Evolutionary conservation across 768 basidiomycete species (phyloP).

Genomic region (Russula dissimulans): DNA sequence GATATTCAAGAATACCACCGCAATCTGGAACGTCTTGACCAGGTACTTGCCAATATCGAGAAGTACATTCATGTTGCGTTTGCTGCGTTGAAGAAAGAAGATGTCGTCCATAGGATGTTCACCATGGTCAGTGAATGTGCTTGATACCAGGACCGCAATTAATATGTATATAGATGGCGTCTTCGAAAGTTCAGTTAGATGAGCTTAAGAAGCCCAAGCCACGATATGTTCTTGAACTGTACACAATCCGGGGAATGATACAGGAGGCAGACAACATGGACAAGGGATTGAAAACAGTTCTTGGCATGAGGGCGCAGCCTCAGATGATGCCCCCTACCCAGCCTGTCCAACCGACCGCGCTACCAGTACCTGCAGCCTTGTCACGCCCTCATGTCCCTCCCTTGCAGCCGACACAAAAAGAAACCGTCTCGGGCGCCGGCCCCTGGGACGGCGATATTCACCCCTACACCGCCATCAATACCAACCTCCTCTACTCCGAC

Average conservation of each 20-base stretch:
- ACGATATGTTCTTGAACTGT: conserved; percentile 15
- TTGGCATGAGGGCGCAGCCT: not conserved
- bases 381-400: not conserved
- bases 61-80: conserved; percentile 3
- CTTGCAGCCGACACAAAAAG: not conserved
- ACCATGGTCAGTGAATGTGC: not conserved
- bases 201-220: conserved; percentile 9
- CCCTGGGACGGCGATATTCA: not conserved
- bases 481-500: conserved; percentile 11
- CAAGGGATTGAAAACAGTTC: conserved; percentile 1
- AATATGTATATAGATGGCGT: conserved; percentile 3
- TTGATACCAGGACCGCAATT: not conserved
- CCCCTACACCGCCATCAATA: conserved; percentile 9
- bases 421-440: not conserved
- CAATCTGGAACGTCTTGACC: conserved; percentile 10
- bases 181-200: conserved; percentile 9
- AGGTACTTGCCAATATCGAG: conserved; percentile 2
- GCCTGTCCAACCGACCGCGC: not conserved
- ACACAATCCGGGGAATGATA: conserved; percentile 18
- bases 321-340: not conserved
- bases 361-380: not conserved
- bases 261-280: conserved; percentile 17
- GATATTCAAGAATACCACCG: conserved; percentile 8
- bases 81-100: not conserved
- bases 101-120: conserved; percentile 1